Evolutionary conservation across 129 eudicot genomes (phyloP).

Genomic region (Artemisia annua): DNA sequence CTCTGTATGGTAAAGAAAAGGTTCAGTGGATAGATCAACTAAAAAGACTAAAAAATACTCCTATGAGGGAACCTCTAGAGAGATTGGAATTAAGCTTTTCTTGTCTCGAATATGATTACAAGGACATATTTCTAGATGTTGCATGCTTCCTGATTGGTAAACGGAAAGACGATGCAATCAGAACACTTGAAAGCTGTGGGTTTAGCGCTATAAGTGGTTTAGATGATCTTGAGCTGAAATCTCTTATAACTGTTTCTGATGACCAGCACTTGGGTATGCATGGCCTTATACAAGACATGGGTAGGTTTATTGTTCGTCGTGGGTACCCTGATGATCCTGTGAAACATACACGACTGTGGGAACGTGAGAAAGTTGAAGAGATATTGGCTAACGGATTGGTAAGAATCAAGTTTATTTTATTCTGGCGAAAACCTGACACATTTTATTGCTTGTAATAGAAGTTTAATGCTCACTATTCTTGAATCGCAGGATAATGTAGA

Average conservation of each 20-base stretch:
- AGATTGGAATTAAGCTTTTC: background rate
- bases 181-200: background rate
- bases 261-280: slow-evolving; percentile 13
- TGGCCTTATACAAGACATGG: slow-evolving; percentile 35
- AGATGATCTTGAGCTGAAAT: background rate
- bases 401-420: background rate
- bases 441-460: background rate
- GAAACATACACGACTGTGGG: slow-evolving; percentile 30
- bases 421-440: background rate
- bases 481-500: background rate
- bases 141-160: background rate
- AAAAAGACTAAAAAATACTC: background rate
- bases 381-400: slow-evolving; percentile 16
- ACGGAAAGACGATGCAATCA: background rate
- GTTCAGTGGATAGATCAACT: background rate
- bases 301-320: slow-evolving; percentile 24
- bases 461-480: background rate
- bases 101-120: background rate
- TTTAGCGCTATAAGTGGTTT: background rate
- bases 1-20: background rate
- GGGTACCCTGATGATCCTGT: background rate
- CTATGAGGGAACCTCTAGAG: background rate
- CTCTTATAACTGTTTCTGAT: background rate
- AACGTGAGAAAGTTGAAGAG: slow-evolving; percentile 14
- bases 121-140: background rate